These are phyloP conservation scores for Grifola frondosa DNA, from an alignment of 1,284 basidiomycete genomes.

Conservation along the genomic window DNA sequence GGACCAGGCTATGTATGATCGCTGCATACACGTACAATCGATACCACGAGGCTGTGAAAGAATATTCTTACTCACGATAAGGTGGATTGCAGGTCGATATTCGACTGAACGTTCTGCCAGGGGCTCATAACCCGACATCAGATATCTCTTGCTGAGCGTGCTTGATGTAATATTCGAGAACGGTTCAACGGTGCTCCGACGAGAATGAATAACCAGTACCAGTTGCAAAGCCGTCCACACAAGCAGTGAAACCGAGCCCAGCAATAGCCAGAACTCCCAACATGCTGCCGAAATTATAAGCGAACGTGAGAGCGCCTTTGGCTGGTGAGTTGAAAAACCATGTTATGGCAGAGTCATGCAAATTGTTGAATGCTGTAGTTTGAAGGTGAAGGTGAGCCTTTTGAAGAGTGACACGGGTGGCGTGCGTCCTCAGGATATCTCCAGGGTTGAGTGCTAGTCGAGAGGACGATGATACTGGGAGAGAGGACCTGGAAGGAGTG, in stretches of 20 bases:
- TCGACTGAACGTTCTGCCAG: no score
- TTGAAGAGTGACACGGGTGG: constrained; percentile 22
- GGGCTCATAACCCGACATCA: background rate
- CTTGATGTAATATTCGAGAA: no score
- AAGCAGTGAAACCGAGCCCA: constrained; percentile 42
- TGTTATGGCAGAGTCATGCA: constrained; percentile 41
- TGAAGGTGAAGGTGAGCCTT: constrained; percentile 46
- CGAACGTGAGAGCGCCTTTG: constrained; percentile 25
- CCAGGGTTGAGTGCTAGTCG: constrained; percentile 3
- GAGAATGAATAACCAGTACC: constrained; percentile 18
- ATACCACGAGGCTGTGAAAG: no score
- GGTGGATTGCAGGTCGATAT: background rate
- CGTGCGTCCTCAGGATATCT: constrained; percentile 9
- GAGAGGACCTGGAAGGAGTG: background rate
- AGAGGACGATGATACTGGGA: constrained; percentile 13
- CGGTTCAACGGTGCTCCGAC: background rate
- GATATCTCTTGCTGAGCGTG: constrained; percentile 8
- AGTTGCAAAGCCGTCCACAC: constrained; percentile 32
- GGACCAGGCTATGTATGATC: no score
- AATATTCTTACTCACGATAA: no score
- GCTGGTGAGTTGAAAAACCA: constrained; percentile 9
- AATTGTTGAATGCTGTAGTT: constrained; percentile 51
- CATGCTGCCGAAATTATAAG: constrained; percentile 54
- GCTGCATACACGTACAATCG: no score
- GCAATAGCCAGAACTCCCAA: constrained; percentile 51